Percentiles rank a stretch among this genome's conserved stretches.
phyloP scores from a whole-genome alignment of 768 basidiomycete genomes.

The Atractiella rhizophila region DNA sequence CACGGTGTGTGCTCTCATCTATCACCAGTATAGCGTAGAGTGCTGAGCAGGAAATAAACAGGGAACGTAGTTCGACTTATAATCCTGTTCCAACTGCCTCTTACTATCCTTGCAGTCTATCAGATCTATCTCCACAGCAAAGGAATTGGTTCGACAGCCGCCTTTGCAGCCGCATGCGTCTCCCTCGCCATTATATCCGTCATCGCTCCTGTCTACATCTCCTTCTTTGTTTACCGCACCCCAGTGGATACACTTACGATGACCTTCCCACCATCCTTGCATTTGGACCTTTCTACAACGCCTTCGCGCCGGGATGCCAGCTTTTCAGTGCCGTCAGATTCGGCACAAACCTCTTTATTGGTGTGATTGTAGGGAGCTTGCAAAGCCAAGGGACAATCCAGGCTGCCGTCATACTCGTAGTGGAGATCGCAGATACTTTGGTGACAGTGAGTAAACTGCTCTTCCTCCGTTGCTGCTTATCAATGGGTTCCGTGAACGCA shows the following conservation, averaged over 20 bases:
- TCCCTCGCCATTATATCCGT: constrained; percentile 60
- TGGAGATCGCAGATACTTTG: constrained; percentile 64
- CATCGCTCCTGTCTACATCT: constrained; percentile 43
- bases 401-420: constrained; percentile 62
- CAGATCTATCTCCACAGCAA: constrained; percentile 41
- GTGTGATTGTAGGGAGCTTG: constrained; percentile 62
- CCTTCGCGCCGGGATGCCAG: constrained; percentile 73
- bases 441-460: constrained; percentile 29
- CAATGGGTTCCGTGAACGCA: constrained; percentile 6
- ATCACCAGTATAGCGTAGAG: too few relatives aligned
- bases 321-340: constrained; percentile 63
- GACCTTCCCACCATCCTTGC: constrained; percentile 75
- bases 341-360: constrained; percentile 54
- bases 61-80: constrained; percentile 81
- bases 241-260: constrained; percentile 73
- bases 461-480: background rate
- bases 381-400: constrained; percentile 78
- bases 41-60: too few relatives aligned
- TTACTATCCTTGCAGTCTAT: constrained; percentile 75
- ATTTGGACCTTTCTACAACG: constrained; percentile 79
- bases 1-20: too few relatives aligned
- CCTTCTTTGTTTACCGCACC: constrained; percentile 52
- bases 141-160: constrained; percentile 30
- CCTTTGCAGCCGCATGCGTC: constrained; percentile 52
- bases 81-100: constrained; percentile 75